Conservation (phyloP, 108 stramenopile genomes). For the Thalassiosira profunda region DNA sequence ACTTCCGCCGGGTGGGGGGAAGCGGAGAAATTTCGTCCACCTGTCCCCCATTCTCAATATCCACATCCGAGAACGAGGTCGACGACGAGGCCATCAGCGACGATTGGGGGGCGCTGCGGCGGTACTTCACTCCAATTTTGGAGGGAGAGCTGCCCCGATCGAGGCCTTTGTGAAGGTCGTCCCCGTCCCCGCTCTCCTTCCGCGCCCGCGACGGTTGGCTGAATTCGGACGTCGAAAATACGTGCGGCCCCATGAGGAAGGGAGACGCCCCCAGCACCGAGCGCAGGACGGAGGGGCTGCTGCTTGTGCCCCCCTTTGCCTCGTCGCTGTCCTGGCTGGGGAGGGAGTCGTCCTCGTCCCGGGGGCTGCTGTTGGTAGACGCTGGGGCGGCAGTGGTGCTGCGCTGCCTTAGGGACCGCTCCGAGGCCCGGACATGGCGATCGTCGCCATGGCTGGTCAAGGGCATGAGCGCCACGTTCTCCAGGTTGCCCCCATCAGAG, state of each 20-base stretch:
- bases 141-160: background rate
- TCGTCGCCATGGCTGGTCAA: background rate
- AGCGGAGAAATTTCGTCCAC: background rate
- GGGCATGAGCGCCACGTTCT: background rate
- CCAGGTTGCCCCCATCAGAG: background rate
- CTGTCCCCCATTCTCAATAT: conserved; percentile 2
- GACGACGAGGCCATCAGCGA: background rate
- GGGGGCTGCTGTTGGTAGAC: background rate
- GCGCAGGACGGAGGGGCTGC: background rate
- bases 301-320: background rate
- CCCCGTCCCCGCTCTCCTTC: background rate
- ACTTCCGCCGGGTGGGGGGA: background rate
- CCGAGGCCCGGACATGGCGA: background rate
- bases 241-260: conserved; percentile 8
- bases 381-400: background rate
- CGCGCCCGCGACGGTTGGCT: too few relatives aligned
- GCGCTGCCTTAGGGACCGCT: conserved; percentile 1
- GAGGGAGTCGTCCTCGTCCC: background rate
- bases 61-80: conserved; percentile 1
- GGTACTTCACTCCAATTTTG: background rate
- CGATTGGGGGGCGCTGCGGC: background rate
- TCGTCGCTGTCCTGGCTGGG: conserved; percentile 5
- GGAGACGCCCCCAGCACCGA: conserved; percentile 8
- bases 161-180: too few relatives aligned
- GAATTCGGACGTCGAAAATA: conserved; percentile 3